These are phyloP conservation scores for Skeletonema costatum DNA, from an alignment of 108 stramenopile genomes.

Conservation along the genomic window DNA sequence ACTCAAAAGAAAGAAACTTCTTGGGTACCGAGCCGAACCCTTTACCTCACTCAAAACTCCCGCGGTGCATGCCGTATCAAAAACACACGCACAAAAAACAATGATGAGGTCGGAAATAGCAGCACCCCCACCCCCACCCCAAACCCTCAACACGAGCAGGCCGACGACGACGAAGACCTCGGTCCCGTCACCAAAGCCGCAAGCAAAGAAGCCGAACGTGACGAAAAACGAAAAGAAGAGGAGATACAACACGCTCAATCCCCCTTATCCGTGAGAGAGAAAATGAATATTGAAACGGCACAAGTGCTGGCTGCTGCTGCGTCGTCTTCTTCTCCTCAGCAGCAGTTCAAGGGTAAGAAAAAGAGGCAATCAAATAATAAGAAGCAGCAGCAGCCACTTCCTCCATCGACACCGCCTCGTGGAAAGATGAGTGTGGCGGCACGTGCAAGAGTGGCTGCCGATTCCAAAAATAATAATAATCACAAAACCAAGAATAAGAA, in stretches of 20 bases:
- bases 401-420: background rate
- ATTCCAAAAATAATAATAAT: background rate
- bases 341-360: background rate
- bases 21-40: too few relatives aligned
- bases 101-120: background rate
- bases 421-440: conserved; percentile 24
- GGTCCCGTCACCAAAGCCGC: conserved; percentile 42
- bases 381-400: background rate
- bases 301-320: conserved; percentile 11
- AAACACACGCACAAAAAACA: background rate
- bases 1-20: too few relatives aligned
- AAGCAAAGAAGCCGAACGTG: background rate
- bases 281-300: conserved; percentile 23
- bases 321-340: background rate
- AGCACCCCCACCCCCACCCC: background rate
- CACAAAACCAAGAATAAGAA: background rate
- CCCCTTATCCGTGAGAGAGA: background rate
- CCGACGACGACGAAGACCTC: background rate
- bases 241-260: conserved; percentile 5
- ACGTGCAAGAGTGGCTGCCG: conserved; percentile 21
- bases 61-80: too few relatives aligned
- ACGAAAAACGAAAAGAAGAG: background rate
- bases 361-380: background rate
- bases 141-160: background rate
- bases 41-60: background rate